Evolutionary conservation across 495 filamentous ascomycete genomes (phyloP).

Genomic region (Aspergillus sclerotioniger): DNA sequence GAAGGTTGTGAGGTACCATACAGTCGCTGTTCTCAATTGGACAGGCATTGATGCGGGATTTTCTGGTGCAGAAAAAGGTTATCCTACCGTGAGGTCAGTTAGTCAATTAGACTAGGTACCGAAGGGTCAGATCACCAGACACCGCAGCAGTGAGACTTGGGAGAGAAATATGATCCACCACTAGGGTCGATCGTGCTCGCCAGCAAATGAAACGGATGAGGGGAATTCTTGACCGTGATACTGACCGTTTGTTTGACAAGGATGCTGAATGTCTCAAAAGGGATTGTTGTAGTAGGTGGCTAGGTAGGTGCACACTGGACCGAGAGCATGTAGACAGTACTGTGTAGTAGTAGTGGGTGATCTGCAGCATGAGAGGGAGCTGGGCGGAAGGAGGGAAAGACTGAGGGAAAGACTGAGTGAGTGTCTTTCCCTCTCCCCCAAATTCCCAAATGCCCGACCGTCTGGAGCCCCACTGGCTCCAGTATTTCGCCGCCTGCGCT

Average conservation of each 20-base stretch:
- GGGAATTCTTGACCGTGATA: neutral
- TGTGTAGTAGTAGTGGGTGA: neutral
- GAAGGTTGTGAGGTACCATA: neutral
- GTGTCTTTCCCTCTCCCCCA: neutral
- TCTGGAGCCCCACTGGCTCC: constrained; percentile 2
- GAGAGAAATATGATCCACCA: constrained; percentile 19
- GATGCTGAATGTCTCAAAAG: neutral
- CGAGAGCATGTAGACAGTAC: no score
- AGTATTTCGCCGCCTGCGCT: constrained; percentile 4
- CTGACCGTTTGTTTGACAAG: neutral
- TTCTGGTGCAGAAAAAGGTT: constrained; percentile 6
- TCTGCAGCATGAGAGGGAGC: neutral
- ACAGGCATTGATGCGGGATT: constrained; percentile 7
- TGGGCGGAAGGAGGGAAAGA: neutral
- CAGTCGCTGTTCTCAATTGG: neutral
- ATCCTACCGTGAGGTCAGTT: neutral
- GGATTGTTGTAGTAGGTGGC: neutral
- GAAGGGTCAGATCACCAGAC: constrained; percentile 4
- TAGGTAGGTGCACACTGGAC: neutral
- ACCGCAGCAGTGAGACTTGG: neutral
- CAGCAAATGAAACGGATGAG: neutral
- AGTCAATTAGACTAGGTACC: constrained; percentile 3
- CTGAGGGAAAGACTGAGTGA: neutral
- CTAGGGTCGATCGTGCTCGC: constrained; percentile 17
- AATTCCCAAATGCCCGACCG: neutral